Base-by-base conservation (phyloP, 2,329 filamentous ascomycete species). In the Onygenales sp. region DNA sequence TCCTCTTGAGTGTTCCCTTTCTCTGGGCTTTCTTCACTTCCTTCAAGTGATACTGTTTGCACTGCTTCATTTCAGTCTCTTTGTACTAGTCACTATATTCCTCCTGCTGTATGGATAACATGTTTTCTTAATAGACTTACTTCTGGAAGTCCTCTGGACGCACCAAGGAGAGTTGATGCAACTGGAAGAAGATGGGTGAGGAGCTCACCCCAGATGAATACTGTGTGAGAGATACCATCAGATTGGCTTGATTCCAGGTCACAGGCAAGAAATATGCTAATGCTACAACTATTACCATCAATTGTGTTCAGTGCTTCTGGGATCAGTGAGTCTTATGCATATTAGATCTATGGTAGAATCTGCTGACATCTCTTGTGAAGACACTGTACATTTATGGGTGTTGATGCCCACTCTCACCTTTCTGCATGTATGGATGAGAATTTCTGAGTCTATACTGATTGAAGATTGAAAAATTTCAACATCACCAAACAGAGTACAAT, bases 191-290 rank as follows among this genome's bases (percentile, higher is more conserved):
- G 46, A 50, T 11, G 31, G 36, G n/a, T 35, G 36, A 50, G 36
- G 27, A 50, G 36, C 35, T 50, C 36, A 50, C 36, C 14, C 36
- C 48, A 50, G 48, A 42, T 42, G 48, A 50, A 42, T 50, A 50
- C 48, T 27, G 17, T 4, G 39, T 17, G 13, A 42, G 48, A 42
- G 50, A 51, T 39, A 45, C 9, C 39, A 13, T 39, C 14, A 35
- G 50, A 51, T 35, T 51, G 50, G 17, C 50, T 52, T 17, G 27
- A 21, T 46, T 53, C 43, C 42, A 21, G 51, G 14, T 41, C 43
- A 39, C 43, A 41, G 48, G 46, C 52, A 54, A 54, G 39, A 54
- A 54, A 43, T 54, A 54, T 51, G 53, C 48, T n/a, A 17, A 54
- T 35, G 42, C 49, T 11, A 54, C 48, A 33, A 43, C 31, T 21